Conservation (phyloP, 371 early-diverging fungal genomes). For the Syncephalastrum contaminatum region DNA sequence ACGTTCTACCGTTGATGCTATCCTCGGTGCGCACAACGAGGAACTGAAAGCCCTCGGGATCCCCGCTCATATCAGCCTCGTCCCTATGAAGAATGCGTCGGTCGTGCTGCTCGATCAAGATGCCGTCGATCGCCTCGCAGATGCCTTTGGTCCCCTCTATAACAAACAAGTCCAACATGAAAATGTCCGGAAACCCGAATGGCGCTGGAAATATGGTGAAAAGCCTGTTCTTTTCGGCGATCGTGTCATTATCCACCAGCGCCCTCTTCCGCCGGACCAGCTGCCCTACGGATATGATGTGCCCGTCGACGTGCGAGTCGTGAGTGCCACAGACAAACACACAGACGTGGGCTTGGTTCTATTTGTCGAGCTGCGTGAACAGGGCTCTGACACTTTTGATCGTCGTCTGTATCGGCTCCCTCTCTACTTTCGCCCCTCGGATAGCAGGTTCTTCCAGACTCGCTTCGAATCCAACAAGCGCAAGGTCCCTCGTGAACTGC, state of each 20-base stretch:
- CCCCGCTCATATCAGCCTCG: constrained; percentile 1
- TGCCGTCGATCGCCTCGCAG: constrained; percentile 3
- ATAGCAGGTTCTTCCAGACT: constrained; percentile 4
- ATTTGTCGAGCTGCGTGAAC: not conserved
- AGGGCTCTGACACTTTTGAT: not conserved
- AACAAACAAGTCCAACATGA: not conserved
- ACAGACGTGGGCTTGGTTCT: constrained; percentile 3
- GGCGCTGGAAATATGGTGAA: constrained; percentile 19
- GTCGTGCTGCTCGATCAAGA: constrained; percentile 12
- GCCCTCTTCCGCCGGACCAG: not conserved
- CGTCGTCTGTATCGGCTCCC: constrained; percentile 12
- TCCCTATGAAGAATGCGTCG: constrained; percentile 15
- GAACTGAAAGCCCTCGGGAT: too few species aligned
- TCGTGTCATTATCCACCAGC: constrained; percentile 15
- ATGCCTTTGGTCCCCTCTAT: constrained; percentile 11
- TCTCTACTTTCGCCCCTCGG: constrained; percentile 28
- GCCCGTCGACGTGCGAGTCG: constrained; percentile 10
- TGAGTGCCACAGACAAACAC: not conserved
- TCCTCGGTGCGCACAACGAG: constrained; percentile 44
- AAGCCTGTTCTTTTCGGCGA: constrained; percentile 26
- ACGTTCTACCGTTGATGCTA: constrained; percentile 31
- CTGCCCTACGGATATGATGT: constrained; percentile 15
- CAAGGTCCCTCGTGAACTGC: not conserved
- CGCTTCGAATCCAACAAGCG: constrained; percentile 3
- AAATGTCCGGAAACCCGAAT: not conserved